Conservation (phyloP, 352 stramenopile species). For the Phytophthora aleatoria region DNA sequence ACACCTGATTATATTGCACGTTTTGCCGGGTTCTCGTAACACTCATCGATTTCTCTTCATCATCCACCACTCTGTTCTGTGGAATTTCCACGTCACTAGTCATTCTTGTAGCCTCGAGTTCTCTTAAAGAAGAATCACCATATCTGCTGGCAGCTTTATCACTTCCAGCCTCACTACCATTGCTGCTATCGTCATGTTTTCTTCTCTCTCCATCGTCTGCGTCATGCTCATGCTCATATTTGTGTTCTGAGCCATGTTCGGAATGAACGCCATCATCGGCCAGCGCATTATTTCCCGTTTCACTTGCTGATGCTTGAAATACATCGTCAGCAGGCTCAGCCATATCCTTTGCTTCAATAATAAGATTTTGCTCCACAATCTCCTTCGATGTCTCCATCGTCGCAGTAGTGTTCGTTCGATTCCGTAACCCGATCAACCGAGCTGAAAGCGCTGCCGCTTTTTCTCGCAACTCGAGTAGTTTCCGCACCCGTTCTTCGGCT, state of each 20-base stretch:
- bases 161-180: neutral
- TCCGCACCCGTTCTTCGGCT: slow-evolving; percentile 24
- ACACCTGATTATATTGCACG: slow-evolving; percentile 9
- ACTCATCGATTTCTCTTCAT: neutral
- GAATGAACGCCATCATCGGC: neutral
- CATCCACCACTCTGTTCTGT: neutral
- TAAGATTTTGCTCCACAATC: neutral
- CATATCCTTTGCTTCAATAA: neutral
- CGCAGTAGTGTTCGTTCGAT: slow-evolving; percentile 8
- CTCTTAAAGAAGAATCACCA: too few relatives aligned
- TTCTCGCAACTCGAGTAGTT: slow-evolving; percentile 32
- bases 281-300: neutral
- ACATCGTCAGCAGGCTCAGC: neutral
- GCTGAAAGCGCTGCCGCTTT: slow-evolving; percentile 29
- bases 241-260: neutral
- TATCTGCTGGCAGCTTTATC: too few relatives aligned
- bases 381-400: neutral
- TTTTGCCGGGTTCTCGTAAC: slow-evolving; percentile 2
- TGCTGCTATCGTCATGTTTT: neutral
- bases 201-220: neutral
- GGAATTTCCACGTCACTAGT: too few relatives aligned
- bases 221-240: neutral
- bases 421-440: slow-evolving; percentile 26
- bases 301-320: neutral
- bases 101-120: too few relatives aligned